Evolutionary conservation across 176 grass and related monocot genomes (phyloP), one percentile per base, ranked within the genome.

Genomic region (Ensete ventricosum): DNA sequence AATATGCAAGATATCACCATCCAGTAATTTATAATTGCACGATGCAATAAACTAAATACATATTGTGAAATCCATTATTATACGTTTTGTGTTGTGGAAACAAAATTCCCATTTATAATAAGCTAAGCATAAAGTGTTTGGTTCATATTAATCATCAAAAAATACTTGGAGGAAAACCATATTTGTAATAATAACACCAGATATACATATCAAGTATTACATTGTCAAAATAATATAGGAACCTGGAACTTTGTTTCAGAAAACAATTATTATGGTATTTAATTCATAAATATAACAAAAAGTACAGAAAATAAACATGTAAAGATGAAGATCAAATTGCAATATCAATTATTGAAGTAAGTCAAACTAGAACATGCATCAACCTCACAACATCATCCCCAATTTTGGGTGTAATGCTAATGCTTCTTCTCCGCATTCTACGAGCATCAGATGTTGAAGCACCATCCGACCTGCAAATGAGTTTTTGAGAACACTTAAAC

Each of bases 361-460:
- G 34, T 43, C 34, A 43, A 43, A 43, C 34, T 43, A 43, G 34
- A 43, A 43, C 34, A 51, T 80, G 73, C 68, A 80, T 86, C n/a
- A 90, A 97, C 94, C 94, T 98, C 73, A 88, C 94, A 81, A 93
- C 89, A 83, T 98, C 90, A 67, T 98, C 94, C 82, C 94, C 87
- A 85, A 98, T 93, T 91, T 98, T 88, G 83, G 94, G 94, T 63
- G 90, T 88, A 84, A 87, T 84, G 73, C 88, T 98, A 65, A 82
- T 91, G 83, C 84, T 93, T 74, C 89, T 84, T 81, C 78, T 84
- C 65, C 82, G 78, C 59, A 80, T 73, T 78, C 79, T 84, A 83
- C 70, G 78, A 21, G 78, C 11, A 89, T 76, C 88, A 73, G 94
- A 93, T 63, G 90, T 88, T 73, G 94, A 91, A 82, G 88, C 94